Percentiles rank a stretch among this genome's conserved stretches.
These are phyloP conservation scores for Candida smagusa DNA, from an alignment of 1,139 yeast genomes.

Conservation along the genomic window DNA sequence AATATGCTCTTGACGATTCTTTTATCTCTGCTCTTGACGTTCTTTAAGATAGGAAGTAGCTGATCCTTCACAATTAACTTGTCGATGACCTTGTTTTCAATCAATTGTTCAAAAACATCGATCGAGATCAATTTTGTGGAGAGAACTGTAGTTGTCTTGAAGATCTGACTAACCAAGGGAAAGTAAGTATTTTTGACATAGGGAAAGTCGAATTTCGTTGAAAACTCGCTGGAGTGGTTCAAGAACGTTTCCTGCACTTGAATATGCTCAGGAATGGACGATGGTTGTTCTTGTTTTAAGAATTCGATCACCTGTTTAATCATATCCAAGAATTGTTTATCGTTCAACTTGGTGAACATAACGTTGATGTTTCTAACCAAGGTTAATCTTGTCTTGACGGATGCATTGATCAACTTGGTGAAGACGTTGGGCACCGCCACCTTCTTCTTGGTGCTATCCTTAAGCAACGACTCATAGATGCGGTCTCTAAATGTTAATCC, in stretches of 20 bases:
- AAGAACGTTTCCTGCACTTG: constrained; percentile 58
- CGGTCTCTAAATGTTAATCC: constrained; percentile 75
- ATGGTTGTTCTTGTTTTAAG: constrained; percentile 23
- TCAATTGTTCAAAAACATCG: constrained; percentile 57
- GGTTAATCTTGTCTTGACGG: constrained; percentile 34
- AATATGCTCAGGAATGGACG: constrained; percentile 31
- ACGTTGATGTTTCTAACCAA: constrained; percentile 56
- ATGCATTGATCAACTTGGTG: constrained; percentile 38
- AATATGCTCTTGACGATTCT: constrained; percentile 58
- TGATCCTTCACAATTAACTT: constrained; percentile 71
- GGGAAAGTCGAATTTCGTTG: constrained; percentile 62
- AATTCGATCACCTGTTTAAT: constrained; percentile 29
- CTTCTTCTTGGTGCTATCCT: constrained; percentile 28
- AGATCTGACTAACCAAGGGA: constrained; percentile 69
- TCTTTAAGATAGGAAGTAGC: constrained; percentile 68
- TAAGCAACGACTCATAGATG: constrained; percentile 41
- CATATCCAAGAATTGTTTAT: constrained; percentile 38
- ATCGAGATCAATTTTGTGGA: constrained; percentile 73
- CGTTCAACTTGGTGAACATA: constrained; percentile 52
- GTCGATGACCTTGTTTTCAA: constrained; percentile 62
- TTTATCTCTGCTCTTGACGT: constrained; percentile 75
- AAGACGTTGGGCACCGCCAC: constrained; percentile 29
- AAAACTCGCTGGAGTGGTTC: constrained; percentile 38
- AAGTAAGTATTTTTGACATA: constrained; percentile 69
- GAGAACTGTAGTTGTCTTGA: constrained; percentile 78